phyloP scores from a whole-genome alignment of 805 yeast species.

The Kuraishia borneana region DNA sequence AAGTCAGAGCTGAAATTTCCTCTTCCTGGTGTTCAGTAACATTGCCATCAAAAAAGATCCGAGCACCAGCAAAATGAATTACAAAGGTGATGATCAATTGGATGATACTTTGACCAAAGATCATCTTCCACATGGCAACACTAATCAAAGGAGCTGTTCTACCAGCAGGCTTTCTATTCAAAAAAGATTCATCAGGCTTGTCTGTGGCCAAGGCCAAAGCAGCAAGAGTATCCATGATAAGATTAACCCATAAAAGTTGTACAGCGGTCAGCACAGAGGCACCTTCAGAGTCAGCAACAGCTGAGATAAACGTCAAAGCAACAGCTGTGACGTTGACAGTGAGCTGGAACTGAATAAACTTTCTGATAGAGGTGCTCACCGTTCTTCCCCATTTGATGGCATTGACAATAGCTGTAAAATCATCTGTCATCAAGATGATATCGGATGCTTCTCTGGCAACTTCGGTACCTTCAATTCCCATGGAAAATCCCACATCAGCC shows the following conservation, averaged over 20 bases:
- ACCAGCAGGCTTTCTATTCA: slow-evolving; percentile 78
- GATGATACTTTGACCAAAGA: slow-evolving; percentile 69
- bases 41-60: slow-evolving; percentile 36
- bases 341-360: slow-evolving; percentile 91
- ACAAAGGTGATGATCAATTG: slow-evolving; percentile 76
- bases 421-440: slow-evolving; percentile 94
- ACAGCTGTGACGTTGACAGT: slow-evolving; percentile 98
- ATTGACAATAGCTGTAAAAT: slow-evolving; percentile 86
- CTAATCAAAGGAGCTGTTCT: slow-evolving; percentile 71
- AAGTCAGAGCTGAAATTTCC: slow-evolving; percentile 74
- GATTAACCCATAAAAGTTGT: slow-evolving; percentile 92
- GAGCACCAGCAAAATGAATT: slow-evolving; percentile 68
- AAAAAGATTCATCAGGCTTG: slow-evolving; percentile 76
- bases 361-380: slow-evolving; percentile 87
- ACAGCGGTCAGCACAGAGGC: slow-evolving; percentile 91
- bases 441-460: slow-evolving; percentile 98
- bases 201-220: slow-evolving; percentile 97
- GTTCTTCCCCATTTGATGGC: slow-evolving; percentile 99
- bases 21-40: slow-evolving; percentile 32
- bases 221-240: slow-evolving; percentile 97
- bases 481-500: slow-evolving; percentile 97
- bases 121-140: slow-evolving; percentile 98
- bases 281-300: slow-evolving; percentile 74
- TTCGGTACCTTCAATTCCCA: slow-evolving; percentile 98
- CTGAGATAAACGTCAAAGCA: slow-evolving; percentile 82